Base-by-base conservation (phyloP, 768 basidiomycete species). In the Xerocomellus dryophilus region DNA sequence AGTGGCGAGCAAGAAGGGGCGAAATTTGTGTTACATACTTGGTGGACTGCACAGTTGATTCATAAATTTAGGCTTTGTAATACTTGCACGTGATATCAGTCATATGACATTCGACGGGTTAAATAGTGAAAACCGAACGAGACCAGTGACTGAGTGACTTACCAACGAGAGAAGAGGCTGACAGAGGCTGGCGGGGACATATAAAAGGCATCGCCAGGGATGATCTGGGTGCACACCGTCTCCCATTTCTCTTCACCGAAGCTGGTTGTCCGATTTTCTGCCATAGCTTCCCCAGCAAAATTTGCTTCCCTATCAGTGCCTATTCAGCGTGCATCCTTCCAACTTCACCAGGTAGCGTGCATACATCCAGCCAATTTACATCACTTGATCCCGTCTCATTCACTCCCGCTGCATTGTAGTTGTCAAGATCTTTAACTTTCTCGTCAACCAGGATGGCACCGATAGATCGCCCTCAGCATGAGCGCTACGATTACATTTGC, bases 401-500 rank as follows among this genome's bases (percentile, higher is more conserved):
- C 29, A 36, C 27, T 34, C 36, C 38, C 43, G 18, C 15, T 36
- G 5, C 38, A n/a, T 41, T 18, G 4, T 46, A 84, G 83, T 66
- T 80, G 59, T 73, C 76, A 32, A 74, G 81, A 73, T 70, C 74
- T 41, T 75, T 83, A 41, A 66, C 70, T 36, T 72, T 65, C 39
- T 66, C 74, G 12, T 61, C 68, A 40, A 54, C 64, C n/a, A 79
- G 71, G 25, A 91, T 92, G 88, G 79, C 90, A 46, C 90, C 90
- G 35, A 73, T 90, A 43, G 76, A 82, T 50, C 83, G 77, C 62
- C 84, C 88, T 17, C 81, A 78, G 4, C 67, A 70, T 17, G 83
- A 84, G 41, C 82, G 81, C 66, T 92, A 89, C 69, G 94, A 97
- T 66, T 84, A 88, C 63, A 81, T 97, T 46, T 83, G 91, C 61